phyloP scores from a whole-genome alignment of 2,329 filamentous ascomycete species.

The Eurotiales sp. region DNA sequence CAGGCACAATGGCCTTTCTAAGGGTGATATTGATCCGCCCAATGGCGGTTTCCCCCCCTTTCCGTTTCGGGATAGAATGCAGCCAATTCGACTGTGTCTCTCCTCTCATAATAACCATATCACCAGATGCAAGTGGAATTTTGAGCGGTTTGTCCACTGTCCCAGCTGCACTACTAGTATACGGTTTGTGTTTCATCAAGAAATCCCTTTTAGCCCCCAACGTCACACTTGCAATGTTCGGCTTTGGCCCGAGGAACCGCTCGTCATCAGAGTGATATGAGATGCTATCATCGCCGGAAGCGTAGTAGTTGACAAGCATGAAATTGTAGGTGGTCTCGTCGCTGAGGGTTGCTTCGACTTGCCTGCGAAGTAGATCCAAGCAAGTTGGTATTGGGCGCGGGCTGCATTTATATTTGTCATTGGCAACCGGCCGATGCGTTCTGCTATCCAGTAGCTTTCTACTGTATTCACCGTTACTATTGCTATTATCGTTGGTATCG shows the following conservation, averaged over 20 bases:
- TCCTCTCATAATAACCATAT: conserved; percentile 77
- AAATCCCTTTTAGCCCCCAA: conserved; percentile 72
- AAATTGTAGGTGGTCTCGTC: conserved; percentile 64
- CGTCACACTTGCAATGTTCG: conserved; percentile 71
- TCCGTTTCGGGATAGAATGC: conserved; percentile 73
- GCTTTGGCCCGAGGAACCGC: conserved; percentile 65
- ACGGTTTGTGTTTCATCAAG: conserved; percentile 72
- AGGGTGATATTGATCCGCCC: conserved; percentile 76
- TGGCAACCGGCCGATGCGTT: conserved; percentile 37
- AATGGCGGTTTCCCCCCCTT: conserved; percentile 60
- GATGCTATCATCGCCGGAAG: conserved; percentile 71
- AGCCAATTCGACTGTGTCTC: conserved; percentile 72
- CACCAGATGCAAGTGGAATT: conserved; percentile 59
- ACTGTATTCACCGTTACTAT: too few relatives aligned
- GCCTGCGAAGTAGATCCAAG: conserved; percentile 59
- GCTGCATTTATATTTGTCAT: conserved; percentile 53
- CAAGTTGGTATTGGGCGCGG: conserved; percentile 65
- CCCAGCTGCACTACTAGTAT: conserved; percentile 30
- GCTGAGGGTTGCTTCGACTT: conserved; percentile 64
- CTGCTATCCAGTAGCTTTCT: conserved; percentile 40
- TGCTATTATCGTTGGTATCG: conserved; percentile 19
- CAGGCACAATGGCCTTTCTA: conserved; percentile 64
- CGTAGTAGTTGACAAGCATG: conserved; percentile 79
- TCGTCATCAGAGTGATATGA: conserved; percentile 79
- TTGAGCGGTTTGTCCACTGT: conserved; percentile 45